Evolutionary conservation across 352 stramenopile species (phyloP), one percentile per base, ranked within the genome.

Genomic region (Globisporangium uncinulatum): DNA sequence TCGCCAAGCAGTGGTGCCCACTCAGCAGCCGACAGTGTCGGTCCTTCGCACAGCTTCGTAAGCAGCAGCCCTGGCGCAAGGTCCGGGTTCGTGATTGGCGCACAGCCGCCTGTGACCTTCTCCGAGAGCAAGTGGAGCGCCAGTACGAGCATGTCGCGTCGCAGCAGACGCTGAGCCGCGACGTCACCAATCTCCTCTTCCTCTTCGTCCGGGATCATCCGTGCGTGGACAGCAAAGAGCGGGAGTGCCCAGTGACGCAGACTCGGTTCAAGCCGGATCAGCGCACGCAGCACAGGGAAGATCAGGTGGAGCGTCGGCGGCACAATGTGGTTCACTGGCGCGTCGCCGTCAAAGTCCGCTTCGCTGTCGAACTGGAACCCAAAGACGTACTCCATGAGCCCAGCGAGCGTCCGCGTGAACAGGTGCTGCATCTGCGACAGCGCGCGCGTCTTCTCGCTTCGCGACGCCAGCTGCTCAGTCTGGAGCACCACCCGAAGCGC

Each of bases 121-220:
- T 89, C 74, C 0, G 69, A 69, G 13, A 95, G 66, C 54, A 93
- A 49, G 53, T 80, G 54, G 10, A 95, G 66, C 52, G 69, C 70
- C 15, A 93, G 63, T 24, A 89, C 75, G 43, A 95, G 50, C 80
- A 95, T 93, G 19, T 86, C 72, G 50, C 73, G 66, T 10, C 84
- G 86, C 6, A 95, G 66, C 47, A 92, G 52, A 2, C 82, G 76
- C 63, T 95, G 86, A 0, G 86, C 63, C 1, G 71, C 76, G 4
- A 90, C 76, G 54, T 95, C 86, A 8, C 84, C 86, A n/a, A 94
- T 74, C 63, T 95, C 86, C 59, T 94, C 83, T 34, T 95, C 86
- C 19, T 95, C 86, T 41, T 95, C 86, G 29, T 92, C 79, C 10
- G 80, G 79, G 49, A 95, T 95, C 79, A 93, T 94, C n/a, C 69